Evolutionary conservation across 2,329 filamentous ascomycete species (phyloP), one percentile per base, ranked within the genome.

Genomic region (Ophiostoma australiae): DNA sequence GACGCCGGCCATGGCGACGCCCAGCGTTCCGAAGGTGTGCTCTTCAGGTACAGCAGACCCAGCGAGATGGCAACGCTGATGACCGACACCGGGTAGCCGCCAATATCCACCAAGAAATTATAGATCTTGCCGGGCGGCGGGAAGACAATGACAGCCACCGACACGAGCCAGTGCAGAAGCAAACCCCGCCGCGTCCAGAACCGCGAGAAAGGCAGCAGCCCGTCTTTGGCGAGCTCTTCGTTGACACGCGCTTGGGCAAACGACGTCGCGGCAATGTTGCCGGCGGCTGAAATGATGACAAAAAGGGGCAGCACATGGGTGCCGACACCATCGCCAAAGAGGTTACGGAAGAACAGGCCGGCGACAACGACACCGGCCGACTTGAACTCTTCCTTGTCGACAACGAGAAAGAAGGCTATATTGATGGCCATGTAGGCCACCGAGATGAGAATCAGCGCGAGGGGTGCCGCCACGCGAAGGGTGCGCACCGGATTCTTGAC

Each of bases 401-500:
- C 52, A 7, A 58, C 52, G n/a, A 27, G 52, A 27, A 58, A 55
- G 13, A 55, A 58, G n/a, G 52, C n/a, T 10, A 58, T 58, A 27
- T 23, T 58, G n/a, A 58, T 58, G n/a, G n/a, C n/a, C 23, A 58
- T 23, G 17, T 58, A 58, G 52, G 52, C 52, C 52, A 58, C 52
- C 10, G 52, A 27, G 1, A 58, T 27, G n/a, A 58, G 52, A 13
- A 58, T n/a, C 1, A 58, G n/a, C n/a, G 52, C 52, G 8, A 58
- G 52, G 52, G 52, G 52, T 58, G n/a, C 52, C 2, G 52, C 86
- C 48, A 85, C 81, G 74, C 85, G 85, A 69, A 89, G 80, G 0
- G 87, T 89, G 44, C 82, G 82, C n/a, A 84, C 81, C 0, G 86
- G 86, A 74, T 87, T 83, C 72, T 80, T 83, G 33, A 86, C 85